Evolutionary conservation across 331 rosid genomes (phyloP), one percentile per base, ranked within the genome.

Genomic region (Acacia pycnantha): DNA sequence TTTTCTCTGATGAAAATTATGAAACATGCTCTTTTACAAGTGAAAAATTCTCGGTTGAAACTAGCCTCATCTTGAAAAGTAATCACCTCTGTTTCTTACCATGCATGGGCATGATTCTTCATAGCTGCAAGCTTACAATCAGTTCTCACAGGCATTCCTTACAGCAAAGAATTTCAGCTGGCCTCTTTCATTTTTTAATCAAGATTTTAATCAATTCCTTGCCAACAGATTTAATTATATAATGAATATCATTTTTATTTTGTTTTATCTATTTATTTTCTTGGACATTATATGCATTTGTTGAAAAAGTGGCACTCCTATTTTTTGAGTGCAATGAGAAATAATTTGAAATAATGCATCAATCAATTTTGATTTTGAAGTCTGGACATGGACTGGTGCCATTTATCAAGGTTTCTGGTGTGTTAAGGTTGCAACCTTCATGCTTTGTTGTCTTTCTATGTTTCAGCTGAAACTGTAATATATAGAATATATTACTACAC

Each of bases 401-500:
- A 31, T 73, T 82, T 24, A 15, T 71, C 67, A 27, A 80, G 37
- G 16, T 74, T 74, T 83, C 82, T 76, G 22, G 24, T 74, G 81
- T 48, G 74, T 18, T 69, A 56, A 31, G 43, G 62, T 65, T 77
- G 61, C 74, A 73, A 69, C 78, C 83, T 77, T 80, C 58, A 80
- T 77, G 82, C 87, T 73, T 64, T 73, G 47, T 76, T 77, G 37
- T 74, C 79, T 82, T 88, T 83, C 87, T 80, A 81, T 90, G 88
- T 78, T 77, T 88, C 98, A 97, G 99, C 99, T 87, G 99, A 97
- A 88, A 97, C 99, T 85, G 98, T 94, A 35, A 88, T 92, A 90
- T 96, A 94, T 93, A 89, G 99, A 89, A 96, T 96, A 88, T 96
- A 85, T 87, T 96, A 92, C 91, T 92, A 94, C 87, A 79, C 90